Base-by-base conservation (phyloP, 2,329 filamentous ascomycete species). In the Teratosphaeria epicoccoides region DNA sequence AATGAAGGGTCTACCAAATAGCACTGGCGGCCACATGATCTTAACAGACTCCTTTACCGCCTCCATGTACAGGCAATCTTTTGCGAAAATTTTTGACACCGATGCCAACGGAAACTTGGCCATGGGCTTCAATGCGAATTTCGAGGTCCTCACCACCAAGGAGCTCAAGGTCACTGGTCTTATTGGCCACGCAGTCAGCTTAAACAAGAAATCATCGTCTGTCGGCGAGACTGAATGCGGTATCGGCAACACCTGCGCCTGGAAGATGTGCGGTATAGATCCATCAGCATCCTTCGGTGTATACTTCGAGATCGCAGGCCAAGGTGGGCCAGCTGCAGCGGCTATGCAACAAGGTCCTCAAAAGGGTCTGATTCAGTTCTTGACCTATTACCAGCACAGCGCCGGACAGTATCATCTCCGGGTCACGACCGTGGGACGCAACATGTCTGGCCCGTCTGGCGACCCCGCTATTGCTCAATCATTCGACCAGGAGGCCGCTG, bases 221-320 rank as follows among this genome's bases (percentile, higher is more conserved):
- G 93, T 98, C 11, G 93, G 93, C 49, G 93, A 98, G 74, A 97
- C 93, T 0, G 93, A 98, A 68, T 96, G 91, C 63, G 93, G 93
- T 64, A 96, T 98, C 62, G 93, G 93, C 58, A 97, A 97, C 68
- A 98, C 93, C 0, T 97, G 91, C 71, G 91, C 90, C 2, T 98
- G 93, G 93, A 98, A 98, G 73, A 96, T 98, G 91, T 97, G 93
- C 64, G 90, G 89, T 60, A 96, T 98, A 60, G 90, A 97, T 63
- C 93, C 93, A 10, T 85, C 83, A 51, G 83, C 93, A 26, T 96
- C 89, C 64, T 97, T 97, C 63, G 93, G 89, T 55, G 80, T 98
- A 57, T 98, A 97, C 73, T 98, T 97, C 63, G 93, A 98, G 70
- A 94, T 98, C 66, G 91, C 93, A 46, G 88, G 87, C 62, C 93